These are phyloP conservation scores for Metschnikowia henanensis DNA, from an alignment of 805 yeast genomes.

Conservation along the genomic window DNA sequence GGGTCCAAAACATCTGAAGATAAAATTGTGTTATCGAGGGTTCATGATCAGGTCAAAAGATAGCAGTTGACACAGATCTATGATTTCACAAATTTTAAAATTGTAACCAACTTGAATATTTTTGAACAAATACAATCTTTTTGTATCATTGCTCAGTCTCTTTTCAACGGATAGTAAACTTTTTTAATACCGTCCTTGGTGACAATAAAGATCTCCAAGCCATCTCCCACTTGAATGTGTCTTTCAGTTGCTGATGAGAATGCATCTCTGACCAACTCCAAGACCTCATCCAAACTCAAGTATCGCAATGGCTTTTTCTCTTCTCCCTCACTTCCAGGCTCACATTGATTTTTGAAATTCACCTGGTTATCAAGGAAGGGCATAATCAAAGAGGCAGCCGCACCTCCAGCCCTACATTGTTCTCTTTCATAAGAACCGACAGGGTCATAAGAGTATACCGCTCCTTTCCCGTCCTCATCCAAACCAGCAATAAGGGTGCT, in stretches of 20 bases:
- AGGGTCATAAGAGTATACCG: constrained; percentile 95
- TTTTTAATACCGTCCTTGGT: constrained; percentile 90
- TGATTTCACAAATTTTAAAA: no score
- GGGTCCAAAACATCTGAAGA: no score
- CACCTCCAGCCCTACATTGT: constrained; percentile 97
- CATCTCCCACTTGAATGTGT: constrained; percentile 98
- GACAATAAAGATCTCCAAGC: constrained; percentile 84
- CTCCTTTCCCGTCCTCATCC: constrained; percentile 89
- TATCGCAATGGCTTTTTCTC: constrained; percentile 60
- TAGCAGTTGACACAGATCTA: no score
- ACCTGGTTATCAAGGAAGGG: constrained; percentile 98
- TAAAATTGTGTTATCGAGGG: no score
- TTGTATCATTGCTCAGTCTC: constrained; percentile 75
- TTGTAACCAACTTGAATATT: no score
- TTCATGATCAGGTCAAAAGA: no score
- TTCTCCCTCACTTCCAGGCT: constrained; percentile 72
- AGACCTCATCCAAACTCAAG: constrained; percentile 78
- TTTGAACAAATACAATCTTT: no score
- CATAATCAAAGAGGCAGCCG: constrained; percentile 94
- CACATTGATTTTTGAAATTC: constrained; percentile 89
- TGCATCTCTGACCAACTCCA: constrained; percentile 88
- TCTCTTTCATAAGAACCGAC: constrained; percentile 98
- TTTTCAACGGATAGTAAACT: constrained; percentile 83
- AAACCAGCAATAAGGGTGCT: constrained; percentile 94
- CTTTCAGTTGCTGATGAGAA: constrained; percentile 96